phyloP scores from a whole-genome alignment of 108 stramenopile genomes.

The Conticribra weissflogii region DNA sequence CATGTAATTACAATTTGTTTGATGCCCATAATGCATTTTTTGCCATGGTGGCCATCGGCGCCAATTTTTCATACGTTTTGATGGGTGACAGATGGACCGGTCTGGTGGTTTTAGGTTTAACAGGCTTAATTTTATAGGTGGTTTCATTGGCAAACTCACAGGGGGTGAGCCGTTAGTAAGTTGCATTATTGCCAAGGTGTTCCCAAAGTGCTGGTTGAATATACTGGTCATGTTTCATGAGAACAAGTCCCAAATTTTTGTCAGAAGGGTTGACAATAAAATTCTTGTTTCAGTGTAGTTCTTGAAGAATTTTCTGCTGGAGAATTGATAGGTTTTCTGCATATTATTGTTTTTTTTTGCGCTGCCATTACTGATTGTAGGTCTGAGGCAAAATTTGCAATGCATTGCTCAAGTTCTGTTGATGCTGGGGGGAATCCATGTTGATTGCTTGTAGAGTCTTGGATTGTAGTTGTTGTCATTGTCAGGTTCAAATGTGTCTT shows the following conservation, averaged over 20 bases:
- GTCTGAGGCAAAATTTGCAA: not conserved
- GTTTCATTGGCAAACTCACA: too few relatives aligned
- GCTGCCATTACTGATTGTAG: not conserved
- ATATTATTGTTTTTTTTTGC: not conserved
- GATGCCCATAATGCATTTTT: too few relatives aligned
- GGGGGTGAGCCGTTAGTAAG: slow-evolving; percentile 10
- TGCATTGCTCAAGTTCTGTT: not conserved
- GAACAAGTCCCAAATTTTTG: not conserved
- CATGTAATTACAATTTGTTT: too few relatives aligned
- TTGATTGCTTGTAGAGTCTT: not conserved
- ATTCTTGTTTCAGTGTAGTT: slow-evolving; percentile 1
- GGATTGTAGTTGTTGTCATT: slow-evolving; percentile 7
- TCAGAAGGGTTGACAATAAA: not conserved
- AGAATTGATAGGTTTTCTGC: not conserved
- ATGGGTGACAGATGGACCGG: too few relatives aligned
- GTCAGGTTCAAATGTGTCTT: not conserved
- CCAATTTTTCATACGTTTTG: too few relatives aligned
- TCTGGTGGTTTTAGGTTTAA: too few relatives aligned
- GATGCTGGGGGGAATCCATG: not conserved
- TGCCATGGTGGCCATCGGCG: too few relatives aligned
- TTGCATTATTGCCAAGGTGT: slow-evolving; percentile 9
- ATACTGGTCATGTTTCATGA: slow-evolving; percentile 1
- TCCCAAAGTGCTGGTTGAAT: slow-evolving; percentile 9
- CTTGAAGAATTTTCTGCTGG: not conserved
- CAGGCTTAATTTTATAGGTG: not conserved